Percentiles rank a stretch among this genome's conserved stretches.
Evolutionary conservation across 1,284 basidiomycete genomes (phyloP).

Genomic region (Boletus smithii): DNA sequence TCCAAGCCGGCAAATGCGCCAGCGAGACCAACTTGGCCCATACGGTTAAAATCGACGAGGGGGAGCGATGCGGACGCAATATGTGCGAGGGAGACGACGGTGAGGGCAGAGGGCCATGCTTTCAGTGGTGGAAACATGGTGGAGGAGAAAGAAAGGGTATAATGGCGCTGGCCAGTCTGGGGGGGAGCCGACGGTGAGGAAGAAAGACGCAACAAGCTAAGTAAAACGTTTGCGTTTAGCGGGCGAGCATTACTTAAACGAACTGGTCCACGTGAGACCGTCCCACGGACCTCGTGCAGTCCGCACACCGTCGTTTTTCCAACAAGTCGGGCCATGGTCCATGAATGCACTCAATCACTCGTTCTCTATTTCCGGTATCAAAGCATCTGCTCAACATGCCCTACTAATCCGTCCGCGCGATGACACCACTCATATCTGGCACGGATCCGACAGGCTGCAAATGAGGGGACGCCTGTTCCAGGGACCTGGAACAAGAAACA

Average conservation of each 20-base stretch:
- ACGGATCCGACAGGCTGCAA: slow-evolving; percentile 28
- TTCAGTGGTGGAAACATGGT: slow-evolving; percentile 8
- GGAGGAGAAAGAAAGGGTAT: slow-evolving; percentile 11
- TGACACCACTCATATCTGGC: slow-evolving; percentile 21
- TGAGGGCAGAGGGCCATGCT: slow-evolving; percentile 17
- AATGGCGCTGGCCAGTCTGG: slow-evolving; percentile 6
- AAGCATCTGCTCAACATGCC: not conserved
- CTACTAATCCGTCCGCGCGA: slow-evolving; percentile 20
- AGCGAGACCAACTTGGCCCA: slow-evolving; percentile 85
- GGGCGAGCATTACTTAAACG: slow-evolving; percentile 10
- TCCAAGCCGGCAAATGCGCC: slow-evolving; percentile 86
- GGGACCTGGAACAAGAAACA: slow-evolving; percentile 15
- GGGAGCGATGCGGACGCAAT: slow-evolving; percentile 61
- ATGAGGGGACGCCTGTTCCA: slow-evolving; percentile 34
- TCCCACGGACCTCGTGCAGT: slow-evolving; percentile 15
- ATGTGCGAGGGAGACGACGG: slow-evolving; percentile 27
- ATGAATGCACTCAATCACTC: no score
- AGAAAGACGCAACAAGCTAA: no score
- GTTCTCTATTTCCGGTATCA: not conserved
- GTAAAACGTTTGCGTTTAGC: no score
- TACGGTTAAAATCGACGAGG: slow-evolving; percentile 83
- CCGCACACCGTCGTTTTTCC: slow-evolving; percentile 6
- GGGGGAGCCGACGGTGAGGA: no score
- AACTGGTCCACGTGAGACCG: slow-evolving; percentile 18
- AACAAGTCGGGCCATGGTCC: not conserved